Evolutionary conservation across 805 yeast genomes (phyloP), one percentile per base, ranked within the genome.

Genomic region (Saccharomycopsis lassenensis): DNA sequence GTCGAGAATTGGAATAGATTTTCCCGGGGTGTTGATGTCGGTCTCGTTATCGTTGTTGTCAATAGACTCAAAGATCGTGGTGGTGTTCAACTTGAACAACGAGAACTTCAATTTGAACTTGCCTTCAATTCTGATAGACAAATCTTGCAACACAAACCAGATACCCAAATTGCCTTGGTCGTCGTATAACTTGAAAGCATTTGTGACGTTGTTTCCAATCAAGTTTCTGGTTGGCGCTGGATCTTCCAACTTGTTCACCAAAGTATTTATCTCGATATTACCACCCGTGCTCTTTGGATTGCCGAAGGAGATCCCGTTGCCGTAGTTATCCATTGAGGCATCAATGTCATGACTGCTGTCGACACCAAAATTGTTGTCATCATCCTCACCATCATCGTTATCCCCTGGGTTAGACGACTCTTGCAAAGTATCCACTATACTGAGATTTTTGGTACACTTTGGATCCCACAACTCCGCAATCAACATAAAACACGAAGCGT

Each of bases 121-220:
- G 21, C 68, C 68, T 41, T 63, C 68, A 8, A 59, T 58, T 18
- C 68, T 52, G 4, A 63, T 60, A 5, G 65, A 59, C 16, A 63
- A 46, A 39, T 62, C 68, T 24, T 61, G 63, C 31, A 62, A 42
- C 5, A 62, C 56, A 41, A 63, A 63, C 68, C 68, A 63, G 15
- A 63, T 56, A 1, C 67, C 66, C 15, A 50, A 46, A 4, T 50
- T 45, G 21, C 56, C 54, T 1, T 52, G 43, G 8, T 59, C 58
- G 39, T 61, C 65, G 29, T 52, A 50, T 7, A 63, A 48, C 42
- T 58, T 60, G 46, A 52, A 55, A 3, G 63, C 63, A 32, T 62
- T 58, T 3, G 62, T 51, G 0, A 59, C 66, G 8, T 58, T 49
- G 20, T 55, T 52, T 5, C 68, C 68, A 37, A 62, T 61, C 36